Conservation (phyloP, 495 filamentous ascomycete genomes). For the Chaetomium cochliodes region DNA sequence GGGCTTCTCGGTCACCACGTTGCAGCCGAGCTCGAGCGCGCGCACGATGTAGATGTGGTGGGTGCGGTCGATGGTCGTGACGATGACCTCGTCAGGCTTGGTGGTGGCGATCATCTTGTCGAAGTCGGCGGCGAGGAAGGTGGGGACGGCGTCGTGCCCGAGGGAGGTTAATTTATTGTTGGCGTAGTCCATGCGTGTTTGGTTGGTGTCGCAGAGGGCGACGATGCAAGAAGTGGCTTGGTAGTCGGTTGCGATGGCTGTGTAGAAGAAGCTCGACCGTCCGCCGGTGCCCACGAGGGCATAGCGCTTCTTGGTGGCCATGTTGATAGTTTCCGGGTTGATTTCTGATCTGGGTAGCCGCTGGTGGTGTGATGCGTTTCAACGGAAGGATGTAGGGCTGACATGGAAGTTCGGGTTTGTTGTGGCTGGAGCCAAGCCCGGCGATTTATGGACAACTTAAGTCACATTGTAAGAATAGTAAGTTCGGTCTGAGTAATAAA, state of each 20-base stretch:
- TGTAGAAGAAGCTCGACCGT: conserved; percentile 56
- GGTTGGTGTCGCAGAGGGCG: conserved; percentile 52
- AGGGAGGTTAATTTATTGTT: conserved; percentile 38
- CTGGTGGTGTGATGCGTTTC: not conserved
- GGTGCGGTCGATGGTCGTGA: conserved; percentile 59
- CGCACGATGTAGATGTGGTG: conserved; percentile 57
- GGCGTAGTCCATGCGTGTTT: conserved; percentile 47
- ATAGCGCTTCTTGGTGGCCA: conserved; percentile 37
- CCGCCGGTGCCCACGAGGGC: conserved; percentile 48
- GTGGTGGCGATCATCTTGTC: conserved; percentile 55
- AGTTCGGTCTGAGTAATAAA: not conserved
- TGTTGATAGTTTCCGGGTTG: not conserved
- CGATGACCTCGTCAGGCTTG: conserved; percentile 55
- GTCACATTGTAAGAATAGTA: too few species aligned
- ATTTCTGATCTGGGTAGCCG: not conserved
- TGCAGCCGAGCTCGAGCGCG: conserved; percentile 55
- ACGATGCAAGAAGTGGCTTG: conserved; percentile 48
- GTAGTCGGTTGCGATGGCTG: conserved; percentile 52
- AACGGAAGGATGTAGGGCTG: not conserved
- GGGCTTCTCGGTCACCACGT: conserved; percentile 59
- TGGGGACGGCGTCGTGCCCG: conserved; percentile 45
- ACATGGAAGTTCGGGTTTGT: not conserved
- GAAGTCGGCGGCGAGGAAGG: conserved; percentile 52
- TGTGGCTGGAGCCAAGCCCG: too few species aligned
- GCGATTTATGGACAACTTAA: too few species aligned